Percentiles rank a stretch among this genome's conserved stretches.
These are phyloP conservation scores for Hyphopichia buzzinii DNA, from an alignment of 1,139 yeast genomes.

Conservation along the genomic window DNA sequence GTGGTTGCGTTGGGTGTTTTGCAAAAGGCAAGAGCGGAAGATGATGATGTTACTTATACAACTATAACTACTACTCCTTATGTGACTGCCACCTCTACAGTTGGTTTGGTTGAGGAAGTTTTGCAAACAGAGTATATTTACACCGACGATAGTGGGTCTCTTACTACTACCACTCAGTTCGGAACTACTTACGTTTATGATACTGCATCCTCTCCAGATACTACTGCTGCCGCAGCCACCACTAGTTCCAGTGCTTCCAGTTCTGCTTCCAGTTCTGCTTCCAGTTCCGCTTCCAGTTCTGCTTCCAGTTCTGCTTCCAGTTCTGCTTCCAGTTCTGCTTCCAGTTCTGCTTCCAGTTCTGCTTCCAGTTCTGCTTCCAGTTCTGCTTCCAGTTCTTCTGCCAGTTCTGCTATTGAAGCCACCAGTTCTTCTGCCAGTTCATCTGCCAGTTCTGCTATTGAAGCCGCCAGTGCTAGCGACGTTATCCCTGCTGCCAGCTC, in stretches of 20 bases:
- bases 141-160: conserved; percentile 28
- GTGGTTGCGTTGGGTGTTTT: conserved; percentile 2
- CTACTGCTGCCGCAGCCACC: conserved; percentile 7
- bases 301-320: conserved; percentile 6
- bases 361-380: conserved; percentile 7
- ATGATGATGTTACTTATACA: conserved; percentile 18
- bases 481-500: too few relatives aligned
- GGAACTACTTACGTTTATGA: conserved; percentile 22
- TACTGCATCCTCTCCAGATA: conserved; percentile 7
- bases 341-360: conserved; percentile 6
- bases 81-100: conserved; percentile 29
- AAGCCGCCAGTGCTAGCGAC: background rate
- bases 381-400: background rate
- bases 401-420: conserved; percentile 2
- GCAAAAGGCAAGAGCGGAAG: conserved; percentile 11
- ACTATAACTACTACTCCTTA: conserved; percentile 31
- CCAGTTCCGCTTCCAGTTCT: conserved; percentile 6
- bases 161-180: conserved; percentile 31
- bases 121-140: conserved; percentile 36
- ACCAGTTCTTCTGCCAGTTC: conserved; percentile 8
- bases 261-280: conserved; percentile 6
- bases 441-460: conserved; percentile 3
- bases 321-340: background rate
- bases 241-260: conserved; percentile 5
- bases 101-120: conserved; percentile 25